Percentiles rank a stretch among this genome's conserved stretches.
phyloP scores from a whole-genome alignment of 2,329 filamentous ascomycete genomes.

The Thelonectria olida region DNA sequence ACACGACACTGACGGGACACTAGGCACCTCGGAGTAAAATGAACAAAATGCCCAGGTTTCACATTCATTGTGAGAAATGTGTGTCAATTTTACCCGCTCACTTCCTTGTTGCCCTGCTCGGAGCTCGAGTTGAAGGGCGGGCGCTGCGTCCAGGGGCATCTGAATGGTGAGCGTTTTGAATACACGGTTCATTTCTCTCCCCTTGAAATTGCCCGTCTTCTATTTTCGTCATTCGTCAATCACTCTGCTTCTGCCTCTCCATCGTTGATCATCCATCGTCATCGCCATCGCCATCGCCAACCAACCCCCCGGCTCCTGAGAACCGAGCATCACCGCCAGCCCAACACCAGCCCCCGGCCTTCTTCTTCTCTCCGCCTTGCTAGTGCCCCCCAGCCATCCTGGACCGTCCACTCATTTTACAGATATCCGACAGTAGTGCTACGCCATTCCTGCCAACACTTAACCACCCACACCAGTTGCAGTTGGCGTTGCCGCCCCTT shows the following conservation, averaged over 20 bases:
- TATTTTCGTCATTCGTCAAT: too few relatives aligned
- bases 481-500: constrained; percentile 11
- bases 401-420: not conserved
- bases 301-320: not conserved
- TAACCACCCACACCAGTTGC: constrained; percentile 6
- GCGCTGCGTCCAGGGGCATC: too few relatives aligned
- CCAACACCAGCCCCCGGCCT: too few relatives aligned
- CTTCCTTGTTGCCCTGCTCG: too few relatives aligned
- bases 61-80: too few relatives aligned
- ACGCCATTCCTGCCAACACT: constrained; percentile 21
- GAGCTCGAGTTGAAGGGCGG: too few relatives aligned
- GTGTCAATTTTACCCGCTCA: not conserved
- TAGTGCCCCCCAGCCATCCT: not conserved
- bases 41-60: constrained; percentile 4
- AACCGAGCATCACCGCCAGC: too few relatives aligned
- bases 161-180: too few relatives aligned
- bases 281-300: not conserved
- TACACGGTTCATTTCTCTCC: too few relatives aligned
- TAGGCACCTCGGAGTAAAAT: not conserved
- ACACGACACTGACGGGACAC: too few relatives aligned
- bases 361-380: not conserved
- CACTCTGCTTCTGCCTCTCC: not conserved
- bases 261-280: not conserved
- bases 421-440: constrained; percentile 5
- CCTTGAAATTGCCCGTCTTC: too few relatives aligned